Conservation (phyloP, 306 rosid species). For the Hippophae tibetana region DNA sequence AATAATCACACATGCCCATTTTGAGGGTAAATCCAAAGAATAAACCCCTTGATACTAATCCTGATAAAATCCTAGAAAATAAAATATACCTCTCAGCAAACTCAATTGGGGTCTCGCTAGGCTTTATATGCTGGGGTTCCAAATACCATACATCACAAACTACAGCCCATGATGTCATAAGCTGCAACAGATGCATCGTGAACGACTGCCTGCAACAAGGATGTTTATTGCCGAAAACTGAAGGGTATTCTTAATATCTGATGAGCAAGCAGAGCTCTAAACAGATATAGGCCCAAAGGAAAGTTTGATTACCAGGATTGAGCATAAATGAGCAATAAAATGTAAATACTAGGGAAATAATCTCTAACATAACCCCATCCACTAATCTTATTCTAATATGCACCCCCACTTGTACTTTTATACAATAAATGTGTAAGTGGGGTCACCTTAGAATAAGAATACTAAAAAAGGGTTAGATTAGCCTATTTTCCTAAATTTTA, state of each 20-base stretch:
- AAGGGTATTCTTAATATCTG: background rate
- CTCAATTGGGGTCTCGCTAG: conserved; percentile 89
- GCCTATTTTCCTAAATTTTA: too few species aligned
- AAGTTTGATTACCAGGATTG: too few species aligned
- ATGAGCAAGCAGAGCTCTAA: background rate
- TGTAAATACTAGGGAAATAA: too few species aligned
- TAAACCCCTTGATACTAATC: background rate
- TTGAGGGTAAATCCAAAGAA: background rate
- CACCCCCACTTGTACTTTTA: too few species aligned
- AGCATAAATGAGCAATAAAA: too few species aligned
- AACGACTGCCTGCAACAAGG: conserved; percentile 81
- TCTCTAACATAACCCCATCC: too few species aligned
- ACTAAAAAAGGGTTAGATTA: too few species aligned
- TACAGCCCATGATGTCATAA: conserved; percentile 99
- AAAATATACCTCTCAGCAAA: conserved; percentile 79
- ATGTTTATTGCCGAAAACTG: conserved; percentile 1
- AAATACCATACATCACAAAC: conserved; percentile 98
- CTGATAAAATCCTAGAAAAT: conserved; percentile 2
- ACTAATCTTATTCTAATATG: too few species aligned
- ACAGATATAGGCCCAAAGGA: background rate
- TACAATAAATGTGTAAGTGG: too few species aligned
- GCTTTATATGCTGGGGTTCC: conserved; percentile 83
- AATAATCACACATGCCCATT: background rate
- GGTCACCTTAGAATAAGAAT: too few species aligned
- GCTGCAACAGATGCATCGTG: conserved; percentile 86